phyloP scores from a whole-genome alignment of 257 asterid genomes.

The Capsicum baccatum region DNA sequence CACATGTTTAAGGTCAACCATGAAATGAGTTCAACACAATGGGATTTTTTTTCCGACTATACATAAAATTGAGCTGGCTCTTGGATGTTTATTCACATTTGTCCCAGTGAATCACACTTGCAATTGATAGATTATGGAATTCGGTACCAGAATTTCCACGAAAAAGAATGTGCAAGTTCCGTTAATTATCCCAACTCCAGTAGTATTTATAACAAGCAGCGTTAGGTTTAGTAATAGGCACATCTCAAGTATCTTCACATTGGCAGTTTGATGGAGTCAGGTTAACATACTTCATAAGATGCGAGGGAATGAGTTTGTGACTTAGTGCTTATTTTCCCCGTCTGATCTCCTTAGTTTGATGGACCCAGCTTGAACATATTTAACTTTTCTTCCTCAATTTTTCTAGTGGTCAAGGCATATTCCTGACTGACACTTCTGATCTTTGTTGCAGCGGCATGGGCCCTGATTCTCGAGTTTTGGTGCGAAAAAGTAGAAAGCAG shows the following conservation, averaged over 20 bases:
- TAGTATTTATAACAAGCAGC: not conserved
- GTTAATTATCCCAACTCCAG: slow-evolving; percentile 3
- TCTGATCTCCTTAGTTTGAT: slow-evolving; percentile 10
- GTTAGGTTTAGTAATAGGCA: not conserved
- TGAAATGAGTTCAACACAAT: not conserved
- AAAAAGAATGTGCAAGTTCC: slow-evolving; percentile 21
- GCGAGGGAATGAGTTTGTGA: not conserved
- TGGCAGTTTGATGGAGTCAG: not conserved
- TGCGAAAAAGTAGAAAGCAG: slow-evolving; percentile 96
- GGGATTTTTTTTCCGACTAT: not conserved
- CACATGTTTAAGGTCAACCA: slow-evolving; percentile 6
- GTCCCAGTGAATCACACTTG: not conserved
- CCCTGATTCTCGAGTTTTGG: slow-evolving; percentile 97
- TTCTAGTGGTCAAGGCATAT: not conserved
- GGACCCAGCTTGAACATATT: not conserved
- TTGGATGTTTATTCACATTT: not conserved
- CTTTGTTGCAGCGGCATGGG: slow-evolving; percentile 94
- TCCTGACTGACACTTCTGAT: slow-evolving; percentile 27
- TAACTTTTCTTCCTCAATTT: not conserved
- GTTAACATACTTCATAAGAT: not conserved
- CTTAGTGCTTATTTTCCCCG: not conserved
- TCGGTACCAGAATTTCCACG: slow-evolving; percentile 1
- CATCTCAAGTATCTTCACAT: not conserved
- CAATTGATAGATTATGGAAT: not conserved
- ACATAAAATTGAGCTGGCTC: not conserved